Base-by-base conservation (phyloP, 164 flowering plant genomes). In the Umbilicus rupestris region DNA sequence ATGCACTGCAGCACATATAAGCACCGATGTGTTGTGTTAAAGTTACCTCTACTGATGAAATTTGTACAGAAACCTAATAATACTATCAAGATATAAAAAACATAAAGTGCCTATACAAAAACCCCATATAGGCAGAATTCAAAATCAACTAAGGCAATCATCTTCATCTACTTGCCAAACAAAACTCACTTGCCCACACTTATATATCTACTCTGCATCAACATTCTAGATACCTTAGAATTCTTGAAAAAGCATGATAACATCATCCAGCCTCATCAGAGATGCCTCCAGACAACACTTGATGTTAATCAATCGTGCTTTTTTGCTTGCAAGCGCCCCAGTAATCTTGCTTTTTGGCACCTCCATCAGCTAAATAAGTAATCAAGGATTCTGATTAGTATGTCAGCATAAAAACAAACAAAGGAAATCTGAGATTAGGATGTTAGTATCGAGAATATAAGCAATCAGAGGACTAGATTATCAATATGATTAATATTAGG, bases 221-320 rank as follows among this genome's bases (percentile, higher is more conserved):
- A n/a, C n/a, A n/a, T n/a, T n/a, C n/a, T n/a, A n/a, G n/a, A n/a
- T n/a, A n/a, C n/a, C n/a, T n/a, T n/a, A 58, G 42, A 62, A 62
- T 5, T 62, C 65, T 3, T 62, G 65, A 29, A 62, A 62, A 35
- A 62, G 65, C 65, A 62, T 62, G 39, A 62, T 62, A 20, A 42
- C 65, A 62, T 62, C 65, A 62, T 62, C 65, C 26, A 62, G 65
- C 7, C 22, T 62, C 39, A 35, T 35, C 39, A 62, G 65, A 20
- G 64, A 62, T 3, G 64, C 28, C 42, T 62, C 64, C 22, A 62
- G 22, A 62, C 39, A 39, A 9, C 11, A 31, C 31, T 29, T 62
- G 26, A 62, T 62, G 5, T 35, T 62, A 3, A 19, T 5, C 42
- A 62, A 30, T 19, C 41, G 65, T 0, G 26, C 8, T 22, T 22